These are phyloP conservation scores for Pachyrhizus erosus DNA, from an alignment of 306 rosid genomes.

Conservation along the genomic window DNA sequence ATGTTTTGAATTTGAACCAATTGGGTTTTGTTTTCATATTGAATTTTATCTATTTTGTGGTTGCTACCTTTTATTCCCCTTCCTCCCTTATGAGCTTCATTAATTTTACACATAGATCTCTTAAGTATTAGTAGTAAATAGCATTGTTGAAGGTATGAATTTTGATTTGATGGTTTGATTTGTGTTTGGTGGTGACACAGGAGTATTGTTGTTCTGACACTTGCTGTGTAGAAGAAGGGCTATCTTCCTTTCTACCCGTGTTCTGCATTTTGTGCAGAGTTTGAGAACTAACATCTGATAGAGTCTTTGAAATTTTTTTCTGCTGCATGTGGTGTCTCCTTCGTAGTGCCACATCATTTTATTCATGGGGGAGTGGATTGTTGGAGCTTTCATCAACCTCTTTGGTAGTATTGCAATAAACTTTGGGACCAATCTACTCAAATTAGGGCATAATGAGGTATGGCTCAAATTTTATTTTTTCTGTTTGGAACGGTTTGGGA, in stretches of 20 bases:
- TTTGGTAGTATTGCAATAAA: constrained; percentile 97
- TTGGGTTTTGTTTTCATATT: background rate
- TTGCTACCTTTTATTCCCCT: background rate
- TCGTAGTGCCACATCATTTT: constrained; percentile 44
- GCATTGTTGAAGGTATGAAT: constrained; percentile 1
- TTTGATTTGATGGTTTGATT: constrained; percentile 1
- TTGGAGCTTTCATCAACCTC: constrained; percentile 96
- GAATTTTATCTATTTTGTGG: background rate
- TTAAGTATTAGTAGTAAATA: background rate
- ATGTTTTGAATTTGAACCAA: background rate
- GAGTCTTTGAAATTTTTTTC: constrained; percentile 24
- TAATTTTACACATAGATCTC: constrained; percentile 13
- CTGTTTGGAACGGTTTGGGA: background rate
- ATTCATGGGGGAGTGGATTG: constrained; percentile 98
- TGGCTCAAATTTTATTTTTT: background rate
- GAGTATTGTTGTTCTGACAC: constrained; percentile 28
- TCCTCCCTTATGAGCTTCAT: background rate
- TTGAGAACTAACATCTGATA: constrained; percentile 35
- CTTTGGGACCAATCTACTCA: constrained; percentile 96
- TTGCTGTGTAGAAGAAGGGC: constrained; percentile 37
- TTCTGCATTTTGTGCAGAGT: constrained; percentile 3
- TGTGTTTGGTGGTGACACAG: constrained; percentile 27
- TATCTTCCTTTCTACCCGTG: constrained; percentile 17
- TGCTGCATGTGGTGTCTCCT: constrained; percentile 63
- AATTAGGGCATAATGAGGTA: constrained; percentile 97